Evolutionary conservation across 352 stramenopile genomes (phyloP).

Genomic region (Pythium volutum): DNA sequence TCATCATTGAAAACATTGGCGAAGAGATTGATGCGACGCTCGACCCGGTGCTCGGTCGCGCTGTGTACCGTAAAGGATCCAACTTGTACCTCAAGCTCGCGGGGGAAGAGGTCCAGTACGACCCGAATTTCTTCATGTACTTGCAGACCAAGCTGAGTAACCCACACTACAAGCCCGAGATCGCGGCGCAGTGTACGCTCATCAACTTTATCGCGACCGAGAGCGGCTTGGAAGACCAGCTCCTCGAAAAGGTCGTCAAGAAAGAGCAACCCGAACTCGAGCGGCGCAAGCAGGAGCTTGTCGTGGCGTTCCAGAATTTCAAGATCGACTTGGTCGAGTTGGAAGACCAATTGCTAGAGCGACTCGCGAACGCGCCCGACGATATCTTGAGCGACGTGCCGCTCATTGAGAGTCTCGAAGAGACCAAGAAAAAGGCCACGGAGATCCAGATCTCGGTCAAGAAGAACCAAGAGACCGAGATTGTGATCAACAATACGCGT

Average conservation of each 20-base stretch:
- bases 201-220: constrained; percentile 96
- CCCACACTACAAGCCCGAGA: constrained; percentile 90
- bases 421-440: constrained; percentile 87
- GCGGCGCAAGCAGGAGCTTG: constrained; percentile 82
- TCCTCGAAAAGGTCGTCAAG: constrained; percentile 89
- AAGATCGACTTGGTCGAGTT: constrained; percentile 90
- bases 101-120: constrained; percentile 88
- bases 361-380: constrained; percentile 87
- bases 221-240: constrained; percentile 86
- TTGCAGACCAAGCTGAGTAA: constrained; percentile 92
- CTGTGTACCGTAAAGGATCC: constrained; percentile 87
- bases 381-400: constrained; percentile 91
- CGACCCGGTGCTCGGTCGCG: constrained; percentile 86
- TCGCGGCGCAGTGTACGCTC: constrained; percentile 91
- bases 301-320: constrained; percentile 90
- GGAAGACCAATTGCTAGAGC: constrained; percentile 87
- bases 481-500: constrained; percentile 89
- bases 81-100: constrained; percentile 87
- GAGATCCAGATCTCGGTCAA: constrained; percentile 82
- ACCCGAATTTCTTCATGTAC: constrained; percentile 84
- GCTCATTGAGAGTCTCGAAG: constrained; percentile 90
- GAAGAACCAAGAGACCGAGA: constrained; percentile 85
- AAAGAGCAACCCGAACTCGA: constrained; percentile 88
- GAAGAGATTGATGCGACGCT: constrained; percentile 86
- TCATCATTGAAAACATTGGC: constrained; percentile 90